Base-by-base conservation (phyloP, 2,329 filamentous ascomycete genomes). In the Colletotrichum sp. region DNA sequence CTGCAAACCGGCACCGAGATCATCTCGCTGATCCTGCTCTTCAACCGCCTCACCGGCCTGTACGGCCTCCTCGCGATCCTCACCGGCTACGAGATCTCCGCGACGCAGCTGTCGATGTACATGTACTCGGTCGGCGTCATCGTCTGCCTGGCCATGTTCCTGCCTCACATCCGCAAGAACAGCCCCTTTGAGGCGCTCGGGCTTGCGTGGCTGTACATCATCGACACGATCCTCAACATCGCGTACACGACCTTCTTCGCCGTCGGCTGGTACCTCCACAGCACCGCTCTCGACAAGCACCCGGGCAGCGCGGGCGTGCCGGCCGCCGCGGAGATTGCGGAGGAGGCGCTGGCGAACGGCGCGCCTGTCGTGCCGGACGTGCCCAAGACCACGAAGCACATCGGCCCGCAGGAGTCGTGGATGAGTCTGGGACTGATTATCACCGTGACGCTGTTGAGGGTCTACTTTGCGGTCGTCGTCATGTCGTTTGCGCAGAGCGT, bases 1-100 rank as follows among this genome's bases (percentile, higher is more conserved):
- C 92, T 98, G 71, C 94, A 95, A 81, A 96, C 95, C 39, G 96
- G 95, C 79, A 93, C 95, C 63, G 95, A 97, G 80, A 90, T 98
- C 81, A 95, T 98, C 81, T 93, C 94, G 6, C 89, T 97, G 77
- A 93, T 94, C 13, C 91, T 98, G 78, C 90, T 98, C 71, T 93
- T 98, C 87, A 98, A 98, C 90, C 98, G 98, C 86, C 92, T 96
- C 79, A 96, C 95, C 66, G 96, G 96, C 74, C 89, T 98, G 79
- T 98, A 98, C 85, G 96, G 96, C 79, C 90, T 98, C 59, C 93
- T 98, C 79, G 96, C 96, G 75, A 91, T 98, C 79, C 89, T 98
- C 78, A 98, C 96, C 28, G 96, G 96, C 83, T 96, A 95, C 85
- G 89, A 93, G 80, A 92, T 98, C 78, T 96, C 95, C 70, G 89